Evolutionary conservation across 805 yeast species (phyloP).

Genomic region (Suhomyces xylopsoci): DNA sequence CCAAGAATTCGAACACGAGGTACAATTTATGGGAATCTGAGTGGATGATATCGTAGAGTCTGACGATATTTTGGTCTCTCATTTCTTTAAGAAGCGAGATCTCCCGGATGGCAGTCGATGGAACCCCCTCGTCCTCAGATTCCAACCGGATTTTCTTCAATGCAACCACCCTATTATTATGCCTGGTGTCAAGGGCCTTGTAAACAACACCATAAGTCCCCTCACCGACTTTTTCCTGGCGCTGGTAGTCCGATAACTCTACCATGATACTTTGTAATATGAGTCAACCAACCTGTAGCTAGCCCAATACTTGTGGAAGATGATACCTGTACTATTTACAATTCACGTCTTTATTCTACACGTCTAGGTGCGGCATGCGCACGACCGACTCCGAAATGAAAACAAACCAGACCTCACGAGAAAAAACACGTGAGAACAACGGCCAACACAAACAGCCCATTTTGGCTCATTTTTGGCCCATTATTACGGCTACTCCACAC

Average conservation of each 20-base stretch:
- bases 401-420: background rate
- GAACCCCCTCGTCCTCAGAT: constrained; percentile 97
- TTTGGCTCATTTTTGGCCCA: background rate
- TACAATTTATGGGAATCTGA: constrained; percentile 90
- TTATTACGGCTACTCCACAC: background rate
- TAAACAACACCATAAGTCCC: constrained; percentile 98
- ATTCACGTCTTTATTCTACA: background rate
- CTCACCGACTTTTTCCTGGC: constrained; percentile 95
- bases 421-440: background rate
- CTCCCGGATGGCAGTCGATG: constrained; percentile 96
- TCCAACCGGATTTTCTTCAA: constrained; percentile 92
- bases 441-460: background rate
- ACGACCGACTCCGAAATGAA: background rate
- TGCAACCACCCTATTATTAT: constrained; percentile 93
- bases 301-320: background rate
- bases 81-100: constrained; percentile 91
- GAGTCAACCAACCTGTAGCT: constrained; percentile 1
- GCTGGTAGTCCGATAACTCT: constrained; percentile 87
- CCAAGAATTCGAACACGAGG: constrained; percentile 89
- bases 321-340: background rate
- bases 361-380: background rate
- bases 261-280: constrained; percentile 48
- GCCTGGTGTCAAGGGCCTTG: constrained; percentile 85
- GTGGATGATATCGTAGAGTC: constrained; percentile 90
- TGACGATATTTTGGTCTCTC: constrained; percentile 88